phyloP scores from a whole-genome alignment of 2,329 filamentous ascomycete species.

The Hypoxylon rubiginosum region DNA sequence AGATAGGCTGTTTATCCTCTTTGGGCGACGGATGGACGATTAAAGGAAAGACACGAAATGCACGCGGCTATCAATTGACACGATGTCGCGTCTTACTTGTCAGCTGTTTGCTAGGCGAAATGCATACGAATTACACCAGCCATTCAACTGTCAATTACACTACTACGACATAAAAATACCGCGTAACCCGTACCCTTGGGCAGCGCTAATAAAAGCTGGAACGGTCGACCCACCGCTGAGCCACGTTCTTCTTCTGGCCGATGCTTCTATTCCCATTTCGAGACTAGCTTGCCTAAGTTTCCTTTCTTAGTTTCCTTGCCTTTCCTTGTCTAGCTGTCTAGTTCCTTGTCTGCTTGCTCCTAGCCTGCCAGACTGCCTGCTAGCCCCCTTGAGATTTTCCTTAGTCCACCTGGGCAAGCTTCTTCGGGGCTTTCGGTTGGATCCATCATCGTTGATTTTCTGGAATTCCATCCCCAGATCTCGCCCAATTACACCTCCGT shows the following conservation, averaged over 20 bases:
- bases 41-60: constrained; percentile 36
- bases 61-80: constrained; percentile 24
- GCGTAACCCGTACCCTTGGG: neutral
- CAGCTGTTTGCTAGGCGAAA: neutral
- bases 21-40: constrained; percentile 33
- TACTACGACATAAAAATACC: neutral
- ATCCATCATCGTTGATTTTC: constrained; percentile 25
- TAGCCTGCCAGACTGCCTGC: too few relatives aligned
- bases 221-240: constrained; percentile 24
- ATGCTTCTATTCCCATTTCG: constrained; percentile 28
- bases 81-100: neutral
- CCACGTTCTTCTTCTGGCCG: constrained; percentile 32
- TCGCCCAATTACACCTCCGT: constrained; percentile 41
- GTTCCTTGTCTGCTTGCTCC: too few relatives aligned
- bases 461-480: constrained; percentile 36
- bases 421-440: constrained; percentile 33
- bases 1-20: constrained; percentile 16
- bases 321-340: constrained; percentile 5
- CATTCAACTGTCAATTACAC: neutral
- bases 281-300: constrained; percentile 15
- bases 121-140: neutral
- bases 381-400: neutral
- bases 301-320: constrained; percentile 1
- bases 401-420: constrained; percentile 1
- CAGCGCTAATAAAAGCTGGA: constrained; percentile 6